Percentiles rank a stretch among this genome's conserved stretches.
These are phyloP conservation scores for Massarina eburnea DNA, from an alignment of 2,329 filamentous ascomycete genomes.

Conservation along the genomic window DNA sequence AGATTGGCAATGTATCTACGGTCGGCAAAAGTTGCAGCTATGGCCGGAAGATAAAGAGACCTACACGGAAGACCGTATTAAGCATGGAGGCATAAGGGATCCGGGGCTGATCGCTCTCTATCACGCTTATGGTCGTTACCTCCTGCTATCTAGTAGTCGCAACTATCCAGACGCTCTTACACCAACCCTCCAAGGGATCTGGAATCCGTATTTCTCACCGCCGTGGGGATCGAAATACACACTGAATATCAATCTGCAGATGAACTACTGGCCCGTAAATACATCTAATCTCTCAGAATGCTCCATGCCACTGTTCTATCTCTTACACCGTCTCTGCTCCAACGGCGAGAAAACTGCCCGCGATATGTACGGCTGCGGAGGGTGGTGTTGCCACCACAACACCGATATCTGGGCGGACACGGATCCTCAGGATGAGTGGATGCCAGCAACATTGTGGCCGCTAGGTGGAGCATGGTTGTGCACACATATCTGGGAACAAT, in stretches of 20 bases:
- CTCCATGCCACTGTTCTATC: constrained; percentile 53
- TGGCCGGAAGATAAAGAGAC: too few species aligned
- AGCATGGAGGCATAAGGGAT: too few species aligned
- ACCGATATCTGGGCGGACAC: constrained; percentile 63
- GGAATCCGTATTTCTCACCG: constrained; percentile 50
- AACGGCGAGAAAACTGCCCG: constrained; percentile 57
- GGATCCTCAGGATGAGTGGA: constrained; percentile 48
- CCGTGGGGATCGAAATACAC: constrained; percentile 61
- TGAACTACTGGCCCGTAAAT: constrained; percentile 62
- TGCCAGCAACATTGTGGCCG: constrained; percentile 58
- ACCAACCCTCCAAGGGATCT: constrained; percentile 59
- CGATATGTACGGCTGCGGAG: constrained; percentile 56
- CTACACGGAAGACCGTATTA: too few species aligned
- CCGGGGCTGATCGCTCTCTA: too few species aligned
- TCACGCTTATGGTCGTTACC: too few species aligned
- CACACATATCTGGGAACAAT: constrained; percentile 61
- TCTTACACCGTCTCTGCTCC: constrained; percentile 57
- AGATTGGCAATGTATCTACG: too few species aligned
- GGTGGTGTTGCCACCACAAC: constrained; percentile 61
- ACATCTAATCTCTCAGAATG: constrained; percentile 54
- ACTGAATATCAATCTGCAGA: constrained; percentile 62
- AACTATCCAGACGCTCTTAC: constrained; percentile 55
- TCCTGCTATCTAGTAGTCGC: too few species aligned
- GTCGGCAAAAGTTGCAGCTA: too few species aligned
- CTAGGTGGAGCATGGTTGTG: constrained; percentile 36